These are phyloP conservation scores for Cucumis cinereus DNA, from an alignment of 306 rosid genomes.

Conservation along the genomic window DNA sequence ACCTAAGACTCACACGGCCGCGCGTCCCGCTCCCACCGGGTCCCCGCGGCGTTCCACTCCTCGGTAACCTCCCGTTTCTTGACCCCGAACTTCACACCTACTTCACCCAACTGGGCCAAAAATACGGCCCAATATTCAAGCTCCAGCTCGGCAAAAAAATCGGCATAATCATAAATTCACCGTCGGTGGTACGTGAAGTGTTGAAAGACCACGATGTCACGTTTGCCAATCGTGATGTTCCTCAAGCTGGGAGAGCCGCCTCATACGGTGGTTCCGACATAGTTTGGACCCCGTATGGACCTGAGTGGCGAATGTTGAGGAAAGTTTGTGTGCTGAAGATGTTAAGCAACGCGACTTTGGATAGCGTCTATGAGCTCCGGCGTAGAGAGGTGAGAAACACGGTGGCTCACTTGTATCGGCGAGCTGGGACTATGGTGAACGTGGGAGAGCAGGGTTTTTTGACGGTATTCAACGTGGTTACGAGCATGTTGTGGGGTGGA, in stretches of 20 bases:
- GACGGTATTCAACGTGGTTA: constrained; percentile 47
- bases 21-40: constrained; percentile 37
- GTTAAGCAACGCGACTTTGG: constrained; percentile 45
- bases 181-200: constrained; percentile 37
- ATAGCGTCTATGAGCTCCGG: constrained; percentile 47
- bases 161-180: constrained; percentile 35
- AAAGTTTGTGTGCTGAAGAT: constrained; percentile 50
- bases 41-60: constrained; percentile 49
- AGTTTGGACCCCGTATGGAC: constrained; percentile 56
- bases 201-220: constrained; percentile 49
- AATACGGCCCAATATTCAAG: constrained; percentile 47
- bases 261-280: constrained; percentile 46
- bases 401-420: constrained; percentile 15
- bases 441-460: constrained; percentile 46
- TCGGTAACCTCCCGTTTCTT: constrained; percentile 57
- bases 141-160: constrained; percentile 55
- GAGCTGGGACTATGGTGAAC: constrained; percentile 35
- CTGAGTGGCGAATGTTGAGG: constrained; percentile 77
- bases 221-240: constrained; percentile 74
- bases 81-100: constrained; percentile 70
- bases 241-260: constrained; percentile 19
- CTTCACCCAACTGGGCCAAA: constrained; percentile 28
- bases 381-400: constrained; percentile 35
- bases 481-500: constrained; percentile 69
- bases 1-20: background rate